A percentile compares a stretch with the other conserved stretches of the same genome.
phyloP scores from a whole-genome alignment of 257 asterid genomes.

The Perilla frutescens region DNA sequence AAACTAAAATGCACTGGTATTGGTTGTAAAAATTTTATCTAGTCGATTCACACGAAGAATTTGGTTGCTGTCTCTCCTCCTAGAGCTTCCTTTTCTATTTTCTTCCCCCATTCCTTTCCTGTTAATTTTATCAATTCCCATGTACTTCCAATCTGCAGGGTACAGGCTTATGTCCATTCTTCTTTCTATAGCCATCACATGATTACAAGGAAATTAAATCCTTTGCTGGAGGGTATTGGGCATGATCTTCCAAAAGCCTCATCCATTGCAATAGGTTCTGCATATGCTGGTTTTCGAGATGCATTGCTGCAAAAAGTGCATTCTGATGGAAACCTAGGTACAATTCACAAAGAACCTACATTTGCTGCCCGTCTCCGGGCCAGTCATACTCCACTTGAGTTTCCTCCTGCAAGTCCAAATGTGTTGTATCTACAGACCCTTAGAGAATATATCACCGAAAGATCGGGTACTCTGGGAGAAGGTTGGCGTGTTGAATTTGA shows the following conservation, averaged over 20 bases:
- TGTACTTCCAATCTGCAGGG: conserved; percentile 51
- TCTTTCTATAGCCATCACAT: conserved; percentile 46
- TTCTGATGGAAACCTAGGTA: conserved; percentile 35
- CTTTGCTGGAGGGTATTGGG: conserved; percentile 41
- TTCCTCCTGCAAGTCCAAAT: conserved; percentile 46
- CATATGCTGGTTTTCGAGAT: conserved; percentile 40
- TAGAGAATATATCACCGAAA: conserved; percentile 68
- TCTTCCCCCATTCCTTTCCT: not conserved
- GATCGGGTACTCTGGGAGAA: conserved; percentile 67
- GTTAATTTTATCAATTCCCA: conserved; percentile 15
- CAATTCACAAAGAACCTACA: conserved; percentile 37
- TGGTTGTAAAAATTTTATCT: not conserved
- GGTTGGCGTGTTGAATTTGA: conserved; percentile 89
- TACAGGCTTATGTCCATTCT: conserved; percentile 47
- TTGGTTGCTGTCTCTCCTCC: conserved; percentile 22
- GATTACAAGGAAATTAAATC: conserved; percentile 41
- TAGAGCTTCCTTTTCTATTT: not conserved
- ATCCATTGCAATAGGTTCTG: conserved; percentile 30
- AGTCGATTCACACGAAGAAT: conserved; percentile 3
- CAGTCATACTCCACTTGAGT: conserved; percentile 44
- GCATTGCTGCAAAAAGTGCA: conserved; percentile 37
- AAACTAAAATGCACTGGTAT: not conserved
- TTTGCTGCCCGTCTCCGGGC: conserved; percentile 41
- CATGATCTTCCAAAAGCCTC: conserved; percentile 45
- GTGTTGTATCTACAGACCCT: conserved; percentile 68